A percentile compares a stretch with the other conserved stretches of the same genome.
phyloP scores from a whole-genome alignment of 257 asterid species.

The Buddleja alternifolia region DNA sequence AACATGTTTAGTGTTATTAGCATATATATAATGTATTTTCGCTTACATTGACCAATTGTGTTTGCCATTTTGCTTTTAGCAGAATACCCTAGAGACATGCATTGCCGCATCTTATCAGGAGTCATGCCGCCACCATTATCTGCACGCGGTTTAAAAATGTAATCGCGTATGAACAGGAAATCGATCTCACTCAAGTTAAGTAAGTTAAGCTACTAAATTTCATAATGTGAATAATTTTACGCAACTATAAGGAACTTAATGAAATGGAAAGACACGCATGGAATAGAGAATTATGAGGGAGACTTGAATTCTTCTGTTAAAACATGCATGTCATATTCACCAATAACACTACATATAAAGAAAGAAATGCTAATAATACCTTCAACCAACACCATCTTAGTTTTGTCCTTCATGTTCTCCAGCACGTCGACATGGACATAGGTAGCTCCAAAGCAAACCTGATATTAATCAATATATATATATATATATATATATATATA shows the following conservation, averaged over 20 bases:
- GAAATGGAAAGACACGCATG: background rate
- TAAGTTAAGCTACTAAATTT: background rate
- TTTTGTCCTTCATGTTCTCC: constrained; percentile 45
- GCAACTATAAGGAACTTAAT: background rate
- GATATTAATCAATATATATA: background rate
- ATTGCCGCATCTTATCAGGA: constrained; percentile 72
- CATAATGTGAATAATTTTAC: background rate
- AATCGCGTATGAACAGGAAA: background rate
- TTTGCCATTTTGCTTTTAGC: constrained; percentile 67
- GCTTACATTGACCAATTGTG: constrained; percentile 86
- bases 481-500: too few relatives aligned
- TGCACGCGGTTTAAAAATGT: constrained; percentile 29
- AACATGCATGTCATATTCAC: background rate
- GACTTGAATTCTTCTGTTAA: background rate
- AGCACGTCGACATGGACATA: constrained; percentile 64
- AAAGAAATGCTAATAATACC: constrained; percentile 35
- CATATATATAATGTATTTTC: background rate
- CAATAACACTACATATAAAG: background rate
- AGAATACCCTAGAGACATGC: constrained; percentile 91
- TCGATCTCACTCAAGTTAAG: background rate
- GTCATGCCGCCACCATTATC: constrained; percentile 94
- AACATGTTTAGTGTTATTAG: constrained; percentile 1
- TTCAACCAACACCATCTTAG: constrained; percentile 67
- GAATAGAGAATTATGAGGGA: background rate
- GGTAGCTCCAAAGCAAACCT: constrained; percentile 72